phyloP scores from a whole-genome alignment of 495 filamentous ascomycete species.

The Xylaria longipes region DNA sequence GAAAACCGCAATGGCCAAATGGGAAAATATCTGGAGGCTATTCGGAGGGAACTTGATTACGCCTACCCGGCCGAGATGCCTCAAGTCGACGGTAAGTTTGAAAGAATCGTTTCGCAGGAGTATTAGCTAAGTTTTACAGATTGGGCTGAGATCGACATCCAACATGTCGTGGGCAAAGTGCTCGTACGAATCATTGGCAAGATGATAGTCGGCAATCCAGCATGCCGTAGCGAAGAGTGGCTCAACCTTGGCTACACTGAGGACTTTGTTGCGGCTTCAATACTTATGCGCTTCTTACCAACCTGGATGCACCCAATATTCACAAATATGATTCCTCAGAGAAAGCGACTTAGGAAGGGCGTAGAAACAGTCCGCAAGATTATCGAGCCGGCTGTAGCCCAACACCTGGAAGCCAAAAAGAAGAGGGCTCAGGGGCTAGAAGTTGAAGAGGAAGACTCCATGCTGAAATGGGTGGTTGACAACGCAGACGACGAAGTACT shows the following conservation, averaged over 20 bases:
- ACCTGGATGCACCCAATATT: constrained; percentile 45
- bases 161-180: constrained; percentile 26
- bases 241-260: constrained; percentile 37
- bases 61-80: constrained; percentile 21
- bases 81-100: neutral
- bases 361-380: neutral
- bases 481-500: constrained; percentile 9
- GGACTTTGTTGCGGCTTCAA: constrained; percentile 2
- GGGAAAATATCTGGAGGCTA: constrained; percentile 12
- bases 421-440: neutral
- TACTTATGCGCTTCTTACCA: constrained; percentile 45
- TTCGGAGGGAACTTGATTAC: constrained; percentile 21
- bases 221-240: constrained; percentile 55
- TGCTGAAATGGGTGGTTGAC: constrained; percentile 27
- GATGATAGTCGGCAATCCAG: constrained; percentile 49
- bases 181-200: constrained; percentile 52
- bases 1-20: constrained; percentile 14
- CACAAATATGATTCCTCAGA: constrained; percentile 24
- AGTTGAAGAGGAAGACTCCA: constrained; percentile 16
- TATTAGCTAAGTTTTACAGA: neutral
- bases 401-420: neutral
- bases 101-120: neutral
- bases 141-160: neutral
- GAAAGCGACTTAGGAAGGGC: neutral
- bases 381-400: neutral